These are phyloP conservation scores for Tylopilus sp. DNA, from an alignment of 1,284 basidiomycete genomes.

Conservation along the genomic window DNA sequence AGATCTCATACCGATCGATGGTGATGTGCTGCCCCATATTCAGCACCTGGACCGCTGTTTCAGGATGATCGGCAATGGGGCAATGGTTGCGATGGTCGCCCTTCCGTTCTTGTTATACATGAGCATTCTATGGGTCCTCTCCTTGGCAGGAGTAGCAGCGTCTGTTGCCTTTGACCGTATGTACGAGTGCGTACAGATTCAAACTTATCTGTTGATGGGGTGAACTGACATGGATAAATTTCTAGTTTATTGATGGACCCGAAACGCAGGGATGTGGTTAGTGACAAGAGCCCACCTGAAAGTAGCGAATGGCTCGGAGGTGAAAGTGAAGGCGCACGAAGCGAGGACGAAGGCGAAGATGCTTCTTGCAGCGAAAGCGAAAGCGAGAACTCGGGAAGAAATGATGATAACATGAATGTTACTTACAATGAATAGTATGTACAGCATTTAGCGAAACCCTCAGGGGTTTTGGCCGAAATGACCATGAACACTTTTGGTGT, in stretches of 20 bases:
- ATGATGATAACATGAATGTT: too few species aligned
- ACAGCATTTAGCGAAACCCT: too few species aligned
- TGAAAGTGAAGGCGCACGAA: neutral
- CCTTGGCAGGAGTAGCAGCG: constrained; percentile 11
- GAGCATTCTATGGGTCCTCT: constrained; percentile 23
- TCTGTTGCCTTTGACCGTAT: constrained; percentile 19
- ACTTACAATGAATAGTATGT: too few species aligned
- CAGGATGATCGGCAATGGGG: neutral
- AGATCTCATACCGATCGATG: constrained; percentile 29
- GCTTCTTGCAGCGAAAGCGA: too few species aligned
- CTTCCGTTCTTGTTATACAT: constrained; percentile 30
- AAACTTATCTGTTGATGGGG: too few species aligned
- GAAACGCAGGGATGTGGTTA: constrained; percentile 11
- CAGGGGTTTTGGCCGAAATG: too few species aligned
- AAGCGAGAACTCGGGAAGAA: too few species aligned
- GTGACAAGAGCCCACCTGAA: constrained; percentile 11
- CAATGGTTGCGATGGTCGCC: constrained; percentile 10
- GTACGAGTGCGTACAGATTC: constrained; percentile 25
- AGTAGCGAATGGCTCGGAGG: neutral
- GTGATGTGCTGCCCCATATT: constrained; percentile 23
- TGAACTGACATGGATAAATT: constrained; percentile 13
- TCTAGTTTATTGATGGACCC: constrained; percentile 15
- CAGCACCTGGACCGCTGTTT: constrained; percentile 20
- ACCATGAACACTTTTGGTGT: too few species aligned
- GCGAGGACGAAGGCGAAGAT: neutral